Evolutionary conservation across 805 yeast genomes (phyloP), one percentile per base, ranked within the genome.

Genomic region (Maudiozyma serrabonitensis): DNA sequence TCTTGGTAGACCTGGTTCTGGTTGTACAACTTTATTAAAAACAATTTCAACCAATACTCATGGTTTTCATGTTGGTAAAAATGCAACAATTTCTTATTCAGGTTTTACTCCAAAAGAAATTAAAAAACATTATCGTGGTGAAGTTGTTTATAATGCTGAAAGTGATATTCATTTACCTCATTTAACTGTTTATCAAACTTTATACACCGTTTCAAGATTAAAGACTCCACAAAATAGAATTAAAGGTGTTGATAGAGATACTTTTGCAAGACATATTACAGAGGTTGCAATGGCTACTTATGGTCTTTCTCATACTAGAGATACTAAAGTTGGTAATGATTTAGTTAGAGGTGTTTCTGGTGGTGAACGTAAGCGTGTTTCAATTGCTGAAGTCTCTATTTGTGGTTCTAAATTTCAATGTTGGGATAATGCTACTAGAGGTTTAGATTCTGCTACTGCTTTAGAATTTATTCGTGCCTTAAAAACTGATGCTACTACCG

Each of bases 1-100:
- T 11, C 69, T 84, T 43, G 91, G 93, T 50, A 76, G 90, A 65
- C 91, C 91, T 1, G 91, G 91, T 57, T 74, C 84, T 37, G 87
- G 87, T 41, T 81, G 87, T 57, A 70, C 85, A 6, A 80, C 86
- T 4, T 67, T 80, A 46, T 69, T 81, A 56, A 80, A 80, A 58
- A 69, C 82, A 4, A 64, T 81, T 44, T 73, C 82, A 41, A 69
- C 78, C 32, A 73, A 74, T 44, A 79, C 83, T 1, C 74, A 77
- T 56, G 85, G 84, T 41, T 80, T 75, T 63, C 63, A 72, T 41
- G 58, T 79, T 40, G 76, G 71, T 46, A 56, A 66, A 19, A 73
- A 70, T 28, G 66, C 80, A 3, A 55, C 58, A n/a, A 66, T 81
- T 47, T 69, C 78, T 11, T 79, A 75, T 59, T 78, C 69, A 48